A percentile compares a stretch with the other conserved stretches of the same genome.
These are phyloP conservation scores for Sporisorium graminicola DNA, from an alignment of 1,284 basidiomycete species.

Conservation along the genomic window DNA sequence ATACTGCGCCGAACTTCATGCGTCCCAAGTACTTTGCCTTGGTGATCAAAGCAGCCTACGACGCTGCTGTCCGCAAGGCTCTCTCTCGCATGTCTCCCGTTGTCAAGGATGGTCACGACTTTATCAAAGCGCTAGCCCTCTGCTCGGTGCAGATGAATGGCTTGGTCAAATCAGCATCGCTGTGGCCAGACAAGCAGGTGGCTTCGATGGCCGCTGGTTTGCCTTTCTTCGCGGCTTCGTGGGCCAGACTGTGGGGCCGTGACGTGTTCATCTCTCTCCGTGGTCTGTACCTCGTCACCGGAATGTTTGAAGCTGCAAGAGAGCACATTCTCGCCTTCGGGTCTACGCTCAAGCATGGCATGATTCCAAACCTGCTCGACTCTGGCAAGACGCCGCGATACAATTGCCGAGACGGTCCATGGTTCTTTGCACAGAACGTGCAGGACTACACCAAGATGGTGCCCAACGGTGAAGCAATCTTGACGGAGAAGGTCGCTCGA, in stretches of 20 bases:
- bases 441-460: conserved; percentile 90
- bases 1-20: conserved; percentile 60
- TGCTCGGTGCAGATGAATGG: conserved; percentile 66
- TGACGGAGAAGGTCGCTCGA: conserved; percentile 85
- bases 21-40: conserved; percentile 66
- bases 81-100: conserved; percentile 59
- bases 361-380: conserved; percentile 66
- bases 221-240: conserved; percentile 64
- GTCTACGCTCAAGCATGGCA: conserved; percentile 62
- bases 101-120: conserved; percentile 59
- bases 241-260: conserved; percentile 65
- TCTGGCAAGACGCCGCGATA: conserved; percentile 72
- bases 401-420: conserved; percentile 90
- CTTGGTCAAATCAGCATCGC: conserved; percentile 60
- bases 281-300: conserved; percentile 65
- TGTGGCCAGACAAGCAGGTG: conserved; percentile 62
- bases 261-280: conserved; percentile 66
- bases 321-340: conserved; percentile 65
- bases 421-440: conserved; percentile 99
- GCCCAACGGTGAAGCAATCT: conserved; percentile 84
- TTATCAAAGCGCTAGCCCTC: conserved; percentile 59
- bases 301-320: conserved; percentile 53
- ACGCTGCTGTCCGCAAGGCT: conserved; percentile 54
- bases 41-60: conserved; percentile 58
- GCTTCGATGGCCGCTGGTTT: conserved; percentile 66